Evolutionary conservation across 352 stramenopile species (phyloP), one percentile per base, ranked within the genome.

Genomic region (Globisporangium abappressorium): DNA sequence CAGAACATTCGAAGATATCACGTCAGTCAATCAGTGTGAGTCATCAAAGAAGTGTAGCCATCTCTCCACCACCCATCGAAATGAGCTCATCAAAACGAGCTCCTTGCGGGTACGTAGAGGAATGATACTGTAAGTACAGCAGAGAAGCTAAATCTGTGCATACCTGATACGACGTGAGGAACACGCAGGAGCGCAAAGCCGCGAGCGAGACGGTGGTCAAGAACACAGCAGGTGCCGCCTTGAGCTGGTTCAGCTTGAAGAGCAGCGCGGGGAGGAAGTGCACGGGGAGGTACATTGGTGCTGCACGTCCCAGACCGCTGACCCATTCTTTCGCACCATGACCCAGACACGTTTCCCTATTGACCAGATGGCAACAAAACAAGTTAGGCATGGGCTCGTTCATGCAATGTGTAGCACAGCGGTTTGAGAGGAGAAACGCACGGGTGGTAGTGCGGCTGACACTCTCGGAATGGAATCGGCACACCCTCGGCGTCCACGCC

Each of bases 381-480:
- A 41, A 1, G 54, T 20, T 57, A 57, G 11, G 20, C 43, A 20
- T 51, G 34, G 26, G 24, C 9, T 26, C 22, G 22, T 57, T 56
- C 22, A 18, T 20, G 7, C 20, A 34, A 26, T 57, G 12, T 3
- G 12, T 3, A 46, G 38, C 38, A 49, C 5, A n/a, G 5, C 41
- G 6, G 15, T 7, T 49, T 49, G 4, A 15, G 14, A 14, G 14
- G 41, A 15, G 14, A 20, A 53, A 62, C 68, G 55, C 89, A 92
- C 87, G 87, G 77, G 81, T 95, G 87, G 60, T 91, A 93, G 73
- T 95, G 87, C n/a, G 87, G 84, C 71, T 95, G 87, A 54, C 87
- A 95, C n/a, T 77, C 68, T 5, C 84, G 86, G 67, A 93, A 95
- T 15, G 72, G 53, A 28, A 92, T 62, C 20, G 70, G 59, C 24